Conservation (phyloP, 208 protist genomes). For the Trypanosoma boissoni region DNA sequence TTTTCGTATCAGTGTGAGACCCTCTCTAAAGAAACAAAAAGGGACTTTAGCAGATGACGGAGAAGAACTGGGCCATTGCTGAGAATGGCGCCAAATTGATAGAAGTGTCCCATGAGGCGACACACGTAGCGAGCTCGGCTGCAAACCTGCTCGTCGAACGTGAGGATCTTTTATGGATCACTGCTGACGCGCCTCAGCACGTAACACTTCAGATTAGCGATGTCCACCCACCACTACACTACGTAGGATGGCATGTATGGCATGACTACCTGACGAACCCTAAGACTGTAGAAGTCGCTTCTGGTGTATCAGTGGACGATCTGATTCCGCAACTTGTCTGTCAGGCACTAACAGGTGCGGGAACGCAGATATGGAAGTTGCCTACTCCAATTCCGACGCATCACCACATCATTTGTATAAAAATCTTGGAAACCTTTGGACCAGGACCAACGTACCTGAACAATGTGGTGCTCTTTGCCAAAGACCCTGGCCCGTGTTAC, state of each 20-base stretch:
- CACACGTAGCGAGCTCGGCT: slow-evolving; percentile 51
- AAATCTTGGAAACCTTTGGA: slow-evolving; percentile 68
- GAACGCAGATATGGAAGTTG: slow-evolving; percentile 83
- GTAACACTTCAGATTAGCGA: slow-evolving; percentile 52
- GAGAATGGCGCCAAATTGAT: slow-evolving; percentile 56
- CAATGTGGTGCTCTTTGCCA: slow-evolving; percentile 68
- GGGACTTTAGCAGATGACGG: slow-evolving; percentile 16
- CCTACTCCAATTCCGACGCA: slow-evolving; percentile 55
- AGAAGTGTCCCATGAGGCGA: slow-evolving; percentile 66
- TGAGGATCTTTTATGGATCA: slow-evolving; percentile 80
- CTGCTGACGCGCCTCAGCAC: slow-evolving; percentile 73
- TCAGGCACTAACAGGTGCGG: slow-evolving; percentile 66
- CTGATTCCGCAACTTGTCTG: slow-evolving; percentile 62
- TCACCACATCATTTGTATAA: slow-evolving; percentile 64
- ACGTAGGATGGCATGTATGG: slow-evolving; percentile 86
- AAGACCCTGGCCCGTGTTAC: slow-evolving; percentile 62
- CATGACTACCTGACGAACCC: slow-evolving; percentile 86
- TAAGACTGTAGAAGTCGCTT: slow-evolving; percentile 69
- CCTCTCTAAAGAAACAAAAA: neutral
- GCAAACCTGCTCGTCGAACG: slow-evolving; percentile 60
- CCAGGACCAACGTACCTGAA: slow-evolving; percentile 85
- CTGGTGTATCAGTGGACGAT: slow-evolving; percentile 38
- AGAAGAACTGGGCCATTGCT: slow-evolving; percentile 64
- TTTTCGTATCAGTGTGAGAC: neutral
- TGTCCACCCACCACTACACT: slow-evolving; percentile 63